These are phyloP conservation scores for Geotrichum cucujoidarum DNA, from an alignment of 1,139 yeast species.

Conservation along the genomic window DNA sequence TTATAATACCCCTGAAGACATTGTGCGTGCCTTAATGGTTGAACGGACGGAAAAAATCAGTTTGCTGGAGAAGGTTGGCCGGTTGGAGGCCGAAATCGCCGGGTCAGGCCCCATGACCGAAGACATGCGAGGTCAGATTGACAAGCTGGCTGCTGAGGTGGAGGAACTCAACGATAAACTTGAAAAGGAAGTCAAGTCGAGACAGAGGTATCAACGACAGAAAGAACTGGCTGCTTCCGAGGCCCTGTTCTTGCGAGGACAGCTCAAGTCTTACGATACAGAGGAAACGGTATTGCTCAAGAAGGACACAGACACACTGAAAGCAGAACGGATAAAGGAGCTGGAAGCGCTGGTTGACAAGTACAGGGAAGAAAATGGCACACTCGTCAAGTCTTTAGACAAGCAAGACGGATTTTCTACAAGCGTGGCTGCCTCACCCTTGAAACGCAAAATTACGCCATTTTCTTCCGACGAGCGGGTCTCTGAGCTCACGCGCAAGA, in stretches of 20 bases:
- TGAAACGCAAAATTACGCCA: constrained; percentile 18
- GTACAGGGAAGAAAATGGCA: constrained; percentile 51
- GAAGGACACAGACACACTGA: constrained; percentile 26
- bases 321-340: constrained; percentile 37
- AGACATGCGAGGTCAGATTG: constrained; percentile 34
- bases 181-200: constrained; percentile 36
- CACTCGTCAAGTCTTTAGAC: constrained; percentile 40
- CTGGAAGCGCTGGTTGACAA: constrained; percentile 53
- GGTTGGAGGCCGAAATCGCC: constrained; percentile 34
- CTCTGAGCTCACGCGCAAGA: constrained; percentile 33
- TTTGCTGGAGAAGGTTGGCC: constrained; percentile 34
- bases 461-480: constrained; percentile 37
- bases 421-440: constrained; percentile 7
- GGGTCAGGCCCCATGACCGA: constrained; percentile 33
- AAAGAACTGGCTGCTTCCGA: constrained; percentile 55
- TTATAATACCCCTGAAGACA: constrained; percentile 35
- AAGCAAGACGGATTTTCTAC: constrained; percentile 29
- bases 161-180: constrained; percentile 36
- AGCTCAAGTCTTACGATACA: constrained; percentile 39
- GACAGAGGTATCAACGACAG: constrained; percentile 50
- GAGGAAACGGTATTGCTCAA: constrained; percentile 31
- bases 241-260: constrained; percentile 53
- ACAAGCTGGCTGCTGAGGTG: constrained; percentile 36
- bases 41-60: constrained; percentile 34
- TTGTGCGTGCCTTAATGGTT: constrained; percentile 32